Conservation (phyloP, 2,329 filamentous ascomycete genomes). For the Furcasterigmium sp. region DNA sequence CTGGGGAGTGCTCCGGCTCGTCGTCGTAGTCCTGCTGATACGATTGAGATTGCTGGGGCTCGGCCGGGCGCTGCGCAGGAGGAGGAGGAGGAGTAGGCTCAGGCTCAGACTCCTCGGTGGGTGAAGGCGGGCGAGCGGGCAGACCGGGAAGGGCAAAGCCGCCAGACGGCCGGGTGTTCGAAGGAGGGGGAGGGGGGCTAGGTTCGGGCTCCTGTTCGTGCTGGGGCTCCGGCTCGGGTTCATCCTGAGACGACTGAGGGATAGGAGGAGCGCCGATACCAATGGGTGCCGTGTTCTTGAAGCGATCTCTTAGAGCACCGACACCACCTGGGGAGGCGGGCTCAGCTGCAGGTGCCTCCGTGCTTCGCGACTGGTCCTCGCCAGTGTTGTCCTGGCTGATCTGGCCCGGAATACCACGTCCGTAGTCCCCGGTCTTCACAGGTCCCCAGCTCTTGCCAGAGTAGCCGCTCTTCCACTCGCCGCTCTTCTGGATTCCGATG, state of each 20-base stretch:
- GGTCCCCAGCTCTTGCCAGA: constrained; percentile 84
- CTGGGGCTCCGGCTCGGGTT: constrained; percentile 1
- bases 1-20: constrained; percentile 64
- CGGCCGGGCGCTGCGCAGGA: constrained; percentile 7
- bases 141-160: constrained; percentile 77
- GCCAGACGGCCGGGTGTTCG: constrained; percentile 61
- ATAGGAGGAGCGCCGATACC: constrained; percentile 32
- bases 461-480: constrained; percentile 91
- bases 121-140: constrained; percentile 52
- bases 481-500: constrained; percentile 65
- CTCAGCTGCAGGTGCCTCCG: constrained; percentile 21
- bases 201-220: constrained; percentile 34
- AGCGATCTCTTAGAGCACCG: constrained; percentile 72
- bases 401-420: constrained; percentile 50
- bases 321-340: constrained; percentile 55
- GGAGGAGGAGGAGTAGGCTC: constrained; percentile 33
- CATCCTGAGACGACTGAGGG: constrained; percentile 1
- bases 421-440: constrained; percentile 69
- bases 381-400: constrained; percentile 60
- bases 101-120: constrained; percentile 51
- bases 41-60: constrained; percentile 2
- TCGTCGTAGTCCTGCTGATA: constrained; percentile 16
- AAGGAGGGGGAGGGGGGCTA: constrained; percentile 48
- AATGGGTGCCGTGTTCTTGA: constrained; percentile 72
- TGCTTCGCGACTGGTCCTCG: constrained; percentile 34